These are phyloP conservation scores for Verticillium nonalfalfae DNA, from an alignment of 2,329 filamentous ascomycete species.

Conservation along the genomic window DNA sequence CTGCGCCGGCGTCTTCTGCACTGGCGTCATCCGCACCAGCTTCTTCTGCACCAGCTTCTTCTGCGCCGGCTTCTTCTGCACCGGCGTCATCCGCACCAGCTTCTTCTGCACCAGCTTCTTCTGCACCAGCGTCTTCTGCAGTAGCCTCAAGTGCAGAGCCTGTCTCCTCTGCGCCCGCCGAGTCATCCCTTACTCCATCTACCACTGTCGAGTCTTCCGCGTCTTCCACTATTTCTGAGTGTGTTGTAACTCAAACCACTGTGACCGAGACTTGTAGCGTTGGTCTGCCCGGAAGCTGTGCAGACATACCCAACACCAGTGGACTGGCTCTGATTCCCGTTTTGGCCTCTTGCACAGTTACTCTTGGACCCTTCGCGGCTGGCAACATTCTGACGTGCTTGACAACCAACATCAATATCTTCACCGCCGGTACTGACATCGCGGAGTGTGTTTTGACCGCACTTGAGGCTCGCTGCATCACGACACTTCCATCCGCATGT, in stretches of 20 bases:
- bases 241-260: background rate
- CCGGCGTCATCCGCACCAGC: background rate
- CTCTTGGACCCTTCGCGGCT: constrained; percentile 7
- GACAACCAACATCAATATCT: background rate
- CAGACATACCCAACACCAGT: background rate
- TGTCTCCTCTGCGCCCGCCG: background rate
- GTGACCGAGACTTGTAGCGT: background rate
- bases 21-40: background rate
- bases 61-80: background rate
- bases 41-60: background rate
- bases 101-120: background rate
- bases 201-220: background rate
- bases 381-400: constrained; percentile 4
- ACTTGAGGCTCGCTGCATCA: constrained; percentile 4
- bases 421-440: constrained; percentile 5
- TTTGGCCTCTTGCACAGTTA: constrained; percentile 7
- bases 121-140: background rate
- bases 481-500: constrained; percentile 3
- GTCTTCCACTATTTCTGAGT: background rate
- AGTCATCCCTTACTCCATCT: background rate
- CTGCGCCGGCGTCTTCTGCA: background rate
- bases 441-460: constrained; percentile 7
- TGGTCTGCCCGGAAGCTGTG: constrained; percentile 8
- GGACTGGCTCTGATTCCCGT: constrained; percentile 6
- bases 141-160: background rate